Evolutionary conservation across 257 asterid genomes (phyloP).

Genomic region (Anisodus tanguticus): DNA sequence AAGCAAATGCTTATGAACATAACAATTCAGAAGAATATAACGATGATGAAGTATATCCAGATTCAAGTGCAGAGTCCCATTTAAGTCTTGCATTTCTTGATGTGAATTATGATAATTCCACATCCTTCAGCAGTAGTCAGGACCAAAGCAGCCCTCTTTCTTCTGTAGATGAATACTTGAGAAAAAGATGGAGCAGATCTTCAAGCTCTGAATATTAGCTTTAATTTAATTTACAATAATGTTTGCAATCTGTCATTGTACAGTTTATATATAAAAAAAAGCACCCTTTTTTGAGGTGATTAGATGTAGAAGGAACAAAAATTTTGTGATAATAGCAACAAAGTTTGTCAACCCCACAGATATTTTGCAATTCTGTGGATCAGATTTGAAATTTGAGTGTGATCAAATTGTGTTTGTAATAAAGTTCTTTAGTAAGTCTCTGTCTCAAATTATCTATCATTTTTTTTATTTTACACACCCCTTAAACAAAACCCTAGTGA

Average conservation of each 20-base stretch:
- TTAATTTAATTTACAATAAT: background rate
- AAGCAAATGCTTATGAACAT: slow-evolving; percentile 22
- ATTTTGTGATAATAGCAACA: slow-evolving; percentile 12
- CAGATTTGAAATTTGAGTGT: background rate
- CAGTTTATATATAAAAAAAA: slow-evolving; percentile 33
- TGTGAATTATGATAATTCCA: slow-evolving; percentile 48
- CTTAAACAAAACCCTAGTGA: too few relatives aligned
- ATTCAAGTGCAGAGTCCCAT: slow-evolving; percentile 82
- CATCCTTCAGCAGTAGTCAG: slow-evolving; percentile 77
- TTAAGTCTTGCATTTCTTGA: slow-evolving; percentile 76
- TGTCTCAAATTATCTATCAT: too few relatives aligned
- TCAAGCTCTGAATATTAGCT: slow-evolving; percentile 60
- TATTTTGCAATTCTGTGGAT: slow-evolving; percentile 22
- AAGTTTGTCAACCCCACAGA: slow-evolving; percentile 26
- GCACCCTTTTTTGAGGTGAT: slow-evolving; percentile 72
- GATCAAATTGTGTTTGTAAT: background rate
- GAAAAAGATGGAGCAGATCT: slow-evolving; percentile 76
- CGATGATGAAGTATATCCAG: slow-evolving; percentile 94
- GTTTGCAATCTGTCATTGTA: slow-evolving; percentile 38
- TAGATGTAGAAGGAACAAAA: slow-evolving; percentile 29
- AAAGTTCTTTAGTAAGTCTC: background rate
- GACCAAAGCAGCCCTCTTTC: slow-evolving; percentile 72
- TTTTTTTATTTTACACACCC: too few relatives aligned
- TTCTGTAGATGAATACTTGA: slow-evolving; percentile 70
- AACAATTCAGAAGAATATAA: slow-evolving; percentile 51